These are phyloP conservation scores for Carnegiea gigantea DNA, from an alignment of 179 eudicot genomes.

Conservation along the genomic window DNA sequence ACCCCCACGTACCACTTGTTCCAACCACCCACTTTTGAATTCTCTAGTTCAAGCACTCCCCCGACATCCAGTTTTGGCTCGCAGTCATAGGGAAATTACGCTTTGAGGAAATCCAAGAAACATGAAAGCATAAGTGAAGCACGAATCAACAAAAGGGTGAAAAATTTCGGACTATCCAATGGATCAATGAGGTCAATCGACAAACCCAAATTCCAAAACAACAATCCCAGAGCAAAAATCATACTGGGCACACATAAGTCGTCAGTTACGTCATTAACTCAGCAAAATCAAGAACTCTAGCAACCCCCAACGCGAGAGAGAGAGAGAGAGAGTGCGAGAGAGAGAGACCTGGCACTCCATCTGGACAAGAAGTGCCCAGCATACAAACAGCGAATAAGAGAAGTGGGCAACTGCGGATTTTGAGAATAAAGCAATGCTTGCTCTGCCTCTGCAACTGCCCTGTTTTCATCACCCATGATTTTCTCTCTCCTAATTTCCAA, in stretches of 20 bases:
- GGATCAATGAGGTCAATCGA: background rate
- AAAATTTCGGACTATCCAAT: background rate
- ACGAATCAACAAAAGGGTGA: background rate
- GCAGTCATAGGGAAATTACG: background rate
- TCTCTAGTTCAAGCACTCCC: background rate
- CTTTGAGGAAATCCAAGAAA: background rate
- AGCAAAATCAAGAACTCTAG: background rate
- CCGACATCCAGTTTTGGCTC: background rate
- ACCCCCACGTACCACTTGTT: background rate
- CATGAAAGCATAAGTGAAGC: background rate
- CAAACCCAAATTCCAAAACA: background rate
- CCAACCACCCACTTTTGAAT: background rate
- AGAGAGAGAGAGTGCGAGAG: constrained; percentile 13
- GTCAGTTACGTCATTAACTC: background rate
- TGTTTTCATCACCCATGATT: constrained; percentile 15
- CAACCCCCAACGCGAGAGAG: background rate
- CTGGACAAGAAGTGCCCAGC: constrained; percentile 73
- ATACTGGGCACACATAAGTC: background rate
- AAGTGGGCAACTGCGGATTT: constrained; percentile 29
- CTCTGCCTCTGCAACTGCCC: background rate
- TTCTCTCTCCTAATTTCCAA: background rate
- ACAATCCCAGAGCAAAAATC: background rate
- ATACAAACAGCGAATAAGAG: constrained; percentile 54
- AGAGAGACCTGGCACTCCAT: constrained; percentile 76
- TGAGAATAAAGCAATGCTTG: constrained; percentile 30